Base-by-base conservation (phyloP, 495 filamentous ascomycete species). In the Endocarpon pusillum region DNA sequence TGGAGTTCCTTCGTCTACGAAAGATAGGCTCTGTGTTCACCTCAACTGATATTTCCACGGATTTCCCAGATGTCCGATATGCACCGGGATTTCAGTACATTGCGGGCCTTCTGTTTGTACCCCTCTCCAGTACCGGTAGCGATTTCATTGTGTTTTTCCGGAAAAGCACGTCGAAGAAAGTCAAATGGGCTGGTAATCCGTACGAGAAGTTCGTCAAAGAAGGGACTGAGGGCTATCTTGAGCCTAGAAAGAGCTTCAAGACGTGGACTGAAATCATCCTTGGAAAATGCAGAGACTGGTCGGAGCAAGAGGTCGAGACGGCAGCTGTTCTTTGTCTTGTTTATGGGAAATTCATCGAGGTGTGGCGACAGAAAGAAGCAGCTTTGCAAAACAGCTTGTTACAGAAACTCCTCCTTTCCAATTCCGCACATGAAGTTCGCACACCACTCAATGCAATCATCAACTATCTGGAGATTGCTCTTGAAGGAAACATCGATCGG, bases 61-160 rank as follows among this genome's bases (percentile, higher is more conserved):
- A 94, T 43, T 94, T 93, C 38, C 79, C 80, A 0, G 87, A 94
- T 41, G 53, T 94, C 18, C 60, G 66, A 3, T 94, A 92, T 42
- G 55, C 67, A 1, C 83, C 84, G 0, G 86, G 87, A 0, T 85
- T 94, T 41, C 58, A 67, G 19, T 55, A 75, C 11, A 75, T 94
- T 34, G 81, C 84, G 0, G 86, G 86, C 1, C 44, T 94, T 32
- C 58, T 94, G 3, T 70, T 92, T 29, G 84, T 94, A 0, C 86
- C 86, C 0, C 53, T 94, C 0, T 86, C 80, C 10, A 57, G 71
- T 6, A 70, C 70, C 28, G 86, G 86, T 7, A 55, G 52, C 23
- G 86, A 94, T 42, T 94, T 94, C 45, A 93, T 94, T 26, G 80
- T 85, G 0, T 92, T 94, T 44, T 92, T 93, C 55, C 71, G 86